Evolutionary conservation across 1,284 basidiomycete genomes (phyloP).

Genomic region (Inonotus obliquus): DNA sequence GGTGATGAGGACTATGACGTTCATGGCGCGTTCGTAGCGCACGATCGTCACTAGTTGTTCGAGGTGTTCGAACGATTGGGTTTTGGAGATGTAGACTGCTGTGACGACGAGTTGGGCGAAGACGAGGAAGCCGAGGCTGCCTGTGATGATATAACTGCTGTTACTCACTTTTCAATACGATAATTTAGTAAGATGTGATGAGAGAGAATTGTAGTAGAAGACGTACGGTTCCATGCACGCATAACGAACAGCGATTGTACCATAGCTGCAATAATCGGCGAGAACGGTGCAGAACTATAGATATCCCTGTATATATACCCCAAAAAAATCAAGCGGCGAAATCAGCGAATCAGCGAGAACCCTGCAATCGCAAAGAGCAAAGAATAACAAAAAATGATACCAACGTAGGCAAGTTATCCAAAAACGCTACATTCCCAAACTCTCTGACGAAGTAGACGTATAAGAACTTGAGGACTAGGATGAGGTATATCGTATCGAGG

Average conservation of each 20-base stretch:
- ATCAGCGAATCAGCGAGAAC: too few species aligned
- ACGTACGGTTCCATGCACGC: slow-evolving; percentile 6
- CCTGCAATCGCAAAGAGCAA: too few species aligned
- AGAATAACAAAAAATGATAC: too few species aligned
- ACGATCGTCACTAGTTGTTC: neutral
- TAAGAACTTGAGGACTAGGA: slow-evolving; percentile 6
- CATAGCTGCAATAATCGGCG: neutral
- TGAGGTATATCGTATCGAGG: slow-evolving; percentile 13
- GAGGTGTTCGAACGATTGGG: neutral
- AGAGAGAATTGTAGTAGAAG: neutral
- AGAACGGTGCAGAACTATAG: neutral
- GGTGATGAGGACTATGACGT: neutral
- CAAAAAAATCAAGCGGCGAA: neutral
- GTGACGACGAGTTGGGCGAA: neutral
- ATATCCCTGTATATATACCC: neutral
- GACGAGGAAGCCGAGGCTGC: neutral
- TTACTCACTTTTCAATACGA: slow-evolving; percentile 5
- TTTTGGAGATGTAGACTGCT: neutral
- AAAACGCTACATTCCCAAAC: neutral
- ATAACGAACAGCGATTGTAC: slow-evolving; percentile 6
- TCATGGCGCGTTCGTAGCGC: neutral
- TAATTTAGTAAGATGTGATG: neutral
- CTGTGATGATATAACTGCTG: slow-evolving; percentile 6
- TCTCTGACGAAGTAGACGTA: slow-evolving; percentile 14
- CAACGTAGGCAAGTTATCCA: neutral